Base-by-base conservation (phyloP, 2,329 filamentous ascomycete genomes). In the Fusarium paranaense region DNA sequence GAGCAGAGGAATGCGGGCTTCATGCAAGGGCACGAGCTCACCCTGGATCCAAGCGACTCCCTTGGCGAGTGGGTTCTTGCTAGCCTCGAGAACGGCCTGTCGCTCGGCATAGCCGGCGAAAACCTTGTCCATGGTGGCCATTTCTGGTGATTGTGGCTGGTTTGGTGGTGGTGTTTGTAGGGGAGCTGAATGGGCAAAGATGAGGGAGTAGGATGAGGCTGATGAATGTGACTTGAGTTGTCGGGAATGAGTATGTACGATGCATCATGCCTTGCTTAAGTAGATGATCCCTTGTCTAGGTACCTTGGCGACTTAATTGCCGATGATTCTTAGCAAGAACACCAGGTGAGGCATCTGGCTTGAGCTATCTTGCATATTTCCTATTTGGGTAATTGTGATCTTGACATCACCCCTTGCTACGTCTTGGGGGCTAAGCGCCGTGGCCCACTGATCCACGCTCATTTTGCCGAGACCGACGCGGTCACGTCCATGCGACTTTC, bases 1-100 rank as follows among this genome's bases (percentile, higher is more conserved):
- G 0, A 86, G 73, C 0, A 88, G 76, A 1, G 87, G 87, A 20
- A 88, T 87, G n/a, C 82, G 82, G 1, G 87, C 87, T 54, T 87
- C 77, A n/a, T 80, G 42, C 7, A 88, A 75, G 4, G 86, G 86
- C 0, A 83, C 80, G 5, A 85, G 76, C 45, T 85, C 74, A 18
- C 85, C 85, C 52, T 83, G 80, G 2, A 88, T 74, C 86, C 85
- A 88, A 25, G 86, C 86, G 5, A 88, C 78, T 13, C 87, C 87
- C 20, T 81, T 78, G 20, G 85, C 81, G 61, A 59, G 35, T 38
- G 33, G 40, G 20, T 72, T 72, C 11, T 64, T 52, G 25, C 69
- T 72, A 20, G 56, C 59, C 18, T 72, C 71, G 0, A 86, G 80
- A 2, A 59, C 52, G 3, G 71, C 66, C 18, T 74, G 72, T n/a